Conservation (phyloP, 176 grass and related monocot genomes). For the Phragmites australis region DNA sequence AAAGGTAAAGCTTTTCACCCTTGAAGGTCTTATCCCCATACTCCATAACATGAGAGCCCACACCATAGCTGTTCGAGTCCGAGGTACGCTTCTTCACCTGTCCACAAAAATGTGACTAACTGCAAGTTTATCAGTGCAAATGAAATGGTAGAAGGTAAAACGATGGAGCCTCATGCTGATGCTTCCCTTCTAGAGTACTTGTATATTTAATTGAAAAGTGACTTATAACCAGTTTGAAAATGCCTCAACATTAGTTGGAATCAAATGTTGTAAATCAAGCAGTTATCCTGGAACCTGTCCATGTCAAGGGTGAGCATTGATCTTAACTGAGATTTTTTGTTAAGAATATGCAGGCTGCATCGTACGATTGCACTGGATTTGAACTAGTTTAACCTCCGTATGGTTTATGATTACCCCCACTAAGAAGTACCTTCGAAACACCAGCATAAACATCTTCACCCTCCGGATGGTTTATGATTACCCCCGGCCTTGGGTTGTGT, state of each 20-base stretch:
- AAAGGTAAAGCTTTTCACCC: constrained; percentile 74
- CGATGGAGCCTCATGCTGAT: neutral
- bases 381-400: constrained; percentile 1
- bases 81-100: constrained; percentile 89
- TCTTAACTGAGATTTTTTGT: neutral
- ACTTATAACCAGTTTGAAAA: neutral
- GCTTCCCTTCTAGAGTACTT: neutral
- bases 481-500: constrained; percentile 65
- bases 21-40: constrained; percentile 86
- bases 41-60: constrained; percentile 92
- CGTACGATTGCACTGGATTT: neutral
- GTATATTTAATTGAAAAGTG: neutral
- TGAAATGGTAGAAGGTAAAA: neutral
- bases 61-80: constrained; percentile 37
- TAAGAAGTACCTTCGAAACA: constrained; percentile 65
- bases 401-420: too few relatives aligned
- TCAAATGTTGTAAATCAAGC: neutral
- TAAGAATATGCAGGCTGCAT: neutral
- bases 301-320: neutral
- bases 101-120: neutral
- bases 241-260: neutral
- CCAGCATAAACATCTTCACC: constrained; percentile 82
- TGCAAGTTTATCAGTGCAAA: constrained; percentile 2
- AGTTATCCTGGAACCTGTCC: neutral
- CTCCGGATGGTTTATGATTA: constrained; percentile 78